phyloP scores from a whole-genome alignment of 495 filamentous ascomycete genomes.

The Penicillium paradoxum region DNA sequence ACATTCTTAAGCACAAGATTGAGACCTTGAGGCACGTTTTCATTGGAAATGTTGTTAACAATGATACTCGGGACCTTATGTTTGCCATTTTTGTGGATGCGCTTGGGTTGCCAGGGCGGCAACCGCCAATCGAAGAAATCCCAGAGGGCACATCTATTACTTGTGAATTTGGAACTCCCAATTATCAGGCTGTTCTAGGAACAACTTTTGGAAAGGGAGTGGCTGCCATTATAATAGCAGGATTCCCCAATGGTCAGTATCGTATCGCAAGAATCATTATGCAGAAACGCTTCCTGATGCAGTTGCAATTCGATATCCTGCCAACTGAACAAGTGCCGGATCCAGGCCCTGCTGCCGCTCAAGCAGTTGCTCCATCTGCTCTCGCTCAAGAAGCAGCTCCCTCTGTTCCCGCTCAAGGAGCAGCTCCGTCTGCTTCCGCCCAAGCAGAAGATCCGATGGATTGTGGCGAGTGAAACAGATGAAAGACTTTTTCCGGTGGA shows the following conservation, averaged over 20 bases:
- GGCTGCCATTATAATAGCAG: not conserved
- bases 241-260: not conserved
- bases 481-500: too few relatives aligned
- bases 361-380: too few relatives aligned
- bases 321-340: not conserved
- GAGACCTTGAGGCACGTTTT: not conserved
- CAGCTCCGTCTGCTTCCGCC: too few relatives aligned
- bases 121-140: not conserved
- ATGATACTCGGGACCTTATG: not conserved
- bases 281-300: not conserved
- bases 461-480: too few relatives aligned
- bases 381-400: too few relatives aligned
- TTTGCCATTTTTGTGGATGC: not conserved
- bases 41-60: not conserved
- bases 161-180: not conserved
- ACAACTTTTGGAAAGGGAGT: conserved; percentile 1
- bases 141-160: not conserved
- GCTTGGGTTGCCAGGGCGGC: not conserved
- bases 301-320: not conserved
- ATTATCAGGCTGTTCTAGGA: not conserved
- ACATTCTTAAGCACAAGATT: not conserved
- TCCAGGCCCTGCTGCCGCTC: too few relatives aligned
- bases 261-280: not conserved
- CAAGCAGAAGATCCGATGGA: too few relatives aligned
- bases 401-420: too few relatives aligned